Conservation (phyloP, 139 green algal species). For the Chloropicon primus region DNA sequence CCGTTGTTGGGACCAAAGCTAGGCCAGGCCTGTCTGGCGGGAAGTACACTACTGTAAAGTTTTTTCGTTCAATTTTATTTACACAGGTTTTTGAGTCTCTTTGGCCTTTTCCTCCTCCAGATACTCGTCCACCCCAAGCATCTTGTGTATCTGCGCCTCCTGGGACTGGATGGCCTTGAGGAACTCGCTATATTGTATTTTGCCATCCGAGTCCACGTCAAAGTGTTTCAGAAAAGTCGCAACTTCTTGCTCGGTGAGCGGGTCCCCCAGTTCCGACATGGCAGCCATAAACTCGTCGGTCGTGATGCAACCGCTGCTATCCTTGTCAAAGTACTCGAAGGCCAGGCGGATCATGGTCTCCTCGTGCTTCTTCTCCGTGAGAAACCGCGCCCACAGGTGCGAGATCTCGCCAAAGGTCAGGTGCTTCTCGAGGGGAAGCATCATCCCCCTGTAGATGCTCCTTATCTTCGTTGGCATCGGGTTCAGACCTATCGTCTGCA, state of each 20-base stretch:
- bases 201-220: constrained; percentile 1
- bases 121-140: too few species aligned
- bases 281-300: constrained; percentile 1
- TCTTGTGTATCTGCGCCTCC: too few species aligned
- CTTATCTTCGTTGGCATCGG: neutral
- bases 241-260: neutral
- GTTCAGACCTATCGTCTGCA: neutral
- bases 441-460: neutral
- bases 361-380: constrained; percentile 1
- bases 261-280: constrained; percentile 3
- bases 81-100: too few species aligned
- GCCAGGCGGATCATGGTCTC: neutral
- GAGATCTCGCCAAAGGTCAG: constrained; percentile 4
- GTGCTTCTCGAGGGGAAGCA: neutral
- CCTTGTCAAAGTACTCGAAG: constrained; percentile 5
- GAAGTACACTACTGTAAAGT: too few species aligned
- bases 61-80: too few species aligned
- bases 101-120: too few species aligned
- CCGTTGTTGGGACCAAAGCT: too few species aligned
- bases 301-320: neutral
- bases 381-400: neutral
- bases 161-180: neutral
- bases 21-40: too few species aligned
- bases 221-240: neutral
- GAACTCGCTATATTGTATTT: neutral